A percentile compares a stretch with the other conserved stretches of the same genome.
Evolutionary conservation across 2,329 filamentous ascomycete genomes (phyloP).

Genomic region (Xylaria sp.): DNA sequence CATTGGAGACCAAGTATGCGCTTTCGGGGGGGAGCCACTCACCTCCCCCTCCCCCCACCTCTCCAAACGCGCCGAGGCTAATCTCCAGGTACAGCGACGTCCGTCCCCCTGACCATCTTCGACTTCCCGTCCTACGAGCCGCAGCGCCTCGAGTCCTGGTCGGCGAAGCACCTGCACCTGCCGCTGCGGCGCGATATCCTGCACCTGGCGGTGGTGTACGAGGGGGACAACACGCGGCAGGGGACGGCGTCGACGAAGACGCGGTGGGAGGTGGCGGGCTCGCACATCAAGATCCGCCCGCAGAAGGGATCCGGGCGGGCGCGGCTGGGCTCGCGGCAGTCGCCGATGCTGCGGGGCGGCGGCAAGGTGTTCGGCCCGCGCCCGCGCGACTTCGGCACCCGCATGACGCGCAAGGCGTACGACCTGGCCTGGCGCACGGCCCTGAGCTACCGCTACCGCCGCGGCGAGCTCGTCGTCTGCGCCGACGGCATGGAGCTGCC

Average conservation of each 20-base stretch:
- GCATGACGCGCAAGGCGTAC: conserved; percentile 86
- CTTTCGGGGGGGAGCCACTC: no score
- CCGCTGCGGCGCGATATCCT: conserved; percentile 90
- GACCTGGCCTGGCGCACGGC: conserved; percentile 95
- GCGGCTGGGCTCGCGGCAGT: conserved; percentile 79
- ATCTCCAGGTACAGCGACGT: conserved; percentile 49
- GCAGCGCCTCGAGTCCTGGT: conserved; percentile 74
- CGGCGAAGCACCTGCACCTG: conserved; percentile 79
- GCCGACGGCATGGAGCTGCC: conserved; percentile 74
- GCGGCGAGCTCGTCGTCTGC: conserved; percentile 84
- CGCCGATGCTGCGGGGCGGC: conserved; percentile 80
- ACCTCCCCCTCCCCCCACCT: no score
- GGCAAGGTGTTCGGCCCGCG: conserved; percentile 90
- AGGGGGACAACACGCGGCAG: conserved; percentile 85
- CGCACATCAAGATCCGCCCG: conserved; percentile 75
- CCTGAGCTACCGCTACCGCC: conserved; percentile 85
- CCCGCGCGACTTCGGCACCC: conserved; percentile 86
- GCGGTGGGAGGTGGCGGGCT: conserved; percentile 81
- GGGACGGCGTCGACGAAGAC: conserved; percentile 85
- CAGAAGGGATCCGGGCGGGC: conserved; percentile 87
- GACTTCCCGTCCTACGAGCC: conserved; percentile 89
- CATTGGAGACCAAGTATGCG: conserved; percentile 50
- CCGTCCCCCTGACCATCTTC: conserved; percentile 84
- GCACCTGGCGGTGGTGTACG: conserved; percentile 88
- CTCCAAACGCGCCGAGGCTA: conserved; percentile 7